A percentile compares a stretch with the other conserved stretches of the same genome.
Conservation (phyloP, 1,284 basidiomycete genomes). For the Earliella scabrosa region DNA sequence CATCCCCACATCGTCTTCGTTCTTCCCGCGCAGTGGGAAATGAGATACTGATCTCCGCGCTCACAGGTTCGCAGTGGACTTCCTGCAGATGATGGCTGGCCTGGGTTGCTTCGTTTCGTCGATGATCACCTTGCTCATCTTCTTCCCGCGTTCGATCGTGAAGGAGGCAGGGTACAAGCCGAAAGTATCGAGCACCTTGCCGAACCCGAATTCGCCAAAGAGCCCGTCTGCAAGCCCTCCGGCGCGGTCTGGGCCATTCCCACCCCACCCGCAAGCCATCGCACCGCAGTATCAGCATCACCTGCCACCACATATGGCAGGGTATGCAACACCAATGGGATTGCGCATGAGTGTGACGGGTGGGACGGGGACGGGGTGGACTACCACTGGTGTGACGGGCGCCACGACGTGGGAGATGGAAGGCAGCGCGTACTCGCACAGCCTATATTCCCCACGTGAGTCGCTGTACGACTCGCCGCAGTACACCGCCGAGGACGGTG, state of each 20-base stretch:
- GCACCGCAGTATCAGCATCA: constrained; percentile 6
- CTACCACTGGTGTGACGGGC: constrained; percentile 12
- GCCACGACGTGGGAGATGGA: constrained; percentile 16
- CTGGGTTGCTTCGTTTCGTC: constrained; percentile 77
- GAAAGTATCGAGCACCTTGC: constrained; percentile 27
- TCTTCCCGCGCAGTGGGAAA: neutral
- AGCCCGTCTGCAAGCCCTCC: constrained; percentile 24
- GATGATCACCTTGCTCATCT: constrained; percentile 76
- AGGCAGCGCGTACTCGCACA: constrained; percentile 18
- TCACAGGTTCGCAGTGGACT: constrained; percentile 45
- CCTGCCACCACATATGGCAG: constrained; percentile 9
- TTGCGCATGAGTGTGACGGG: constrained; percentile 9
- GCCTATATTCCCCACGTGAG: constrained; percentile 20
- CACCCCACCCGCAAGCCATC: neutral
- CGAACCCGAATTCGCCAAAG: constrained; percentile 30
- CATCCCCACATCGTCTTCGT: neutral
- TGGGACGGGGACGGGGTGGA: constrained; percentile 11
- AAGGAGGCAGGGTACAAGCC: constrained; percentile 61
- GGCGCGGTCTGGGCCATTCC: constrained; percentile 14
- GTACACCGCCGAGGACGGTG: constrained; percentile 13
- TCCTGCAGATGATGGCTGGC: constrained; percentile 67
- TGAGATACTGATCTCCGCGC: neutral
- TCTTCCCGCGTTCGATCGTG: constrained; percentile 74
- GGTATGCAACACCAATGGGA: neutral
- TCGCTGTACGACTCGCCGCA: constrained; percentile 19